These are phyloP conservation scores for Sporisorium sorghi DNA, from an alignment of 1,284 basidiomycete species.

Conservation along the genomic window DNA sequence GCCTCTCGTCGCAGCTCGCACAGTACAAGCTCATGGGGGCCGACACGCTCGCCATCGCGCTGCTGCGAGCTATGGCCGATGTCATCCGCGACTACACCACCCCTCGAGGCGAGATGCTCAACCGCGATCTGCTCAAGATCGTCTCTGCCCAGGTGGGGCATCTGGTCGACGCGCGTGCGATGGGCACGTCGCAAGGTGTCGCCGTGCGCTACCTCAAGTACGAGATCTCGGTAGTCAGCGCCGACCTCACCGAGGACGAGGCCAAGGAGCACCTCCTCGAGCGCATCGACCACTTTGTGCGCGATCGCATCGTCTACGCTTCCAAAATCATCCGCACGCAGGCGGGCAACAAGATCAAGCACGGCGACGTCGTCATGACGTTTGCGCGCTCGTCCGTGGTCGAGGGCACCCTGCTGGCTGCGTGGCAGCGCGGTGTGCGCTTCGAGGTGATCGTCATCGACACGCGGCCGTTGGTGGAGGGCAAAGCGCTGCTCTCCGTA, in stretches of 20 bases:
- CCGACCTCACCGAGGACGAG: conserved; percentile 93
- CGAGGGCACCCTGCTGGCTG: conserved; percentile 86
- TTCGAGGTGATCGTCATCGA: conserved; percentile 96
- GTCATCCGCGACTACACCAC: conserved; percentile 68
- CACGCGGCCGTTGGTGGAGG: conserved; percentile 91
- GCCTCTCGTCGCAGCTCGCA: conserved; percentile 59
- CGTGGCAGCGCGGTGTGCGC: conserved; percentile 73
- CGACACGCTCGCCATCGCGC: conserved; percentile 64
- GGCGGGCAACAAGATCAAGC: conserved; percentile 89
- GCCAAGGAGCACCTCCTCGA: conserved; percentile 86
- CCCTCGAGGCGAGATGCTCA: conserved; percentile 64
- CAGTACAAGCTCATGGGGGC: conserved; percentile 64
- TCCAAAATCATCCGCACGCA: conserved; percentile 88
- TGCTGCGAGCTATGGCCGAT: conserved; percentile 62
- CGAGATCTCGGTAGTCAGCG: conserved; percentile 90
- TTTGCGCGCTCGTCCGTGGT: conserved; percentile 96
- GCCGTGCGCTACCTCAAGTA: conserved; percentile 94
- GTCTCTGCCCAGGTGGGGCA: conserved; percentile 82
- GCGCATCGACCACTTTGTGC: conserved; percentile 92
- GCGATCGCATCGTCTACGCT: conserved; percentile 91
- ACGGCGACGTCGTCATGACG: conserved; percentile 90
- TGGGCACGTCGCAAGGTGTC: conserved; percentile 96
- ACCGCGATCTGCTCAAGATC: conserved; percentile 61
- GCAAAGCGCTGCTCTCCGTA: conserved; percentile 77
- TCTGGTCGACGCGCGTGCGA: conserved; percentile 84